Base-by-base conservation (phyloP, 2,329 filamentous ascomycete genomes). In the Polytolypa hystricis region DNA sequence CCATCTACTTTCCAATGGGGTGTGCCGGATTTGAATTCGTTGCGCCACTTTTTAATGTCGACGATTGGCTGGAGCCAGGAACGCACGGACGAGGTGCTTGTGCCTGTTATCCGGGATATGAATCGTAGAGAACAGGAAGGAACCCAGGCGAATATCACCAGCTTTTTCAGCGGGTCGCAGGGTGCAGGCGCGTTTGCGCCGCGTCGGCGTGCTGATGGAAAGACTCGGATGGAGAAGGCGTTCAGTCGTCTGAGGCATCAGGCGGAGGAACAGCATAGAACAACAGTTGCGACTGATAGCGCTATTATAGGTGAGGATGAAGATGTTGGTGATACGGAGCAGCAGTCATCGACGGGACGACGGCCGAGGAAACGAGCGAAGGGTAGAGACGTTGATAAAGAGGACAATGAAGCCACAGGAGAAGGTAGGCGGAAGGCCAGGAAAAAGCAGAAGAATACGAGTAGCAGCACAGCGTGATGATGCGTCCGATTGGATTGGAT, bases 101-200 rank as follows among this genome's bases (percentile, higher is more conserved):
- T 98, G 1, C 91, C 91, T 0, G 93, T 98, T 1, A 91, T 98
- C 44, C 73, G 79, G 39, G 91, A 98, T 52, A 93, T 98, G 83
- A 96, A 96, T 55, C 74, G 77, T 3, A 72, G 91, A 26, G 82
- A 84, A 46, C 70, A 77, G 18, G 91, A 96, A 62, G 91, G 91
- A 5, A 96, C 89, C 12, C 91, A 98, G 66, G 79, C 78, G 40
- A 98, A 98, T 49, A 94, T 98, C 46, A 98, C 91, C n/a, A 71
- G 79, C 16, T 98, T 79, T 58, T 95, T 96, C 56, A 74, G 77
- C 9, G 89, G 89, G 2, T 46, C 55, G n/a, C 53, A 41, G 35
- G 62, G 53, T 9, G 72, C 65, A 25, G 73, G 79, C 42, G 74
- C 72, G 0, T 87, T 84, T 62, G 82, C 73, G 16, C 84, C 83